A percentile compares a stretch with the other conserved stretches of the same genome.
These are phyloP conservation scores for Macrolepiota albuminosa DNA, from an alignment of 768 basidiomycete species.

Conservation along the genomic window DNA sequence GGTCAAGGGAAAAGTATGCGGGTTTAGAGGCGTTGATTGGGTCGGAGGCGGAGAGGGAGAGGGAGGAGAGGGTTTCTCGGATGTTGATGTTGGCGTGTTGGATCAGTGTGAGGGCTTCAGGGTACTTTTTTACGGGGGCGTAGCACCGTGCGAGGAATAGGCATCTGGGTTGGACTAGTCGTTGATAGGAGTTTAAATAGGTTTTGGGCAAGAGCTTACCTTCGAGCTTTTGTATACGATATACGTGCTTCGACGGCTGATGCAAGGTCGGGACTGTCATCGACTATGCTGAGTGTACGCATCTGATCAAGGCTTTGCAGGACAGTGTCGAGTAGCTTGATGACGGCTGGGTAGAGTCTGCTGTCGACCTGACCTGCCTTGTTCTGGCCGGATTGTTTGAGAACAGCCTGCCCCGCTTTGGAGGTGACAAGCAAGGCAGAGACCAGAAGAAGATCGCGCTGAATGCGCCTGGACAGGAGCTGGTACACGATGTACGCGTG, in stretches of 20 bases:
- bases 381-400: conserved; percentile 25
- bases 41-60: conserved; percentile 45
- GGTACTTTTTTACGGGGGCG: conserved; percentile 60
- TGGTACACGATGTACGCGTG: conserved; percentile 87
- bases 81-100: conserved; percentile 70
- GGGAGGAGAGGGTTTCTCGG: conserved; percentile 60
- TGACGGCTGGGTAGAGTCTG: conserved; percentile 78
- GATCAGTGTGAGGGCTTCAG: conserved; percentile 65
- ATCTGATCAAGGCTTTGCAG: conserved; percentile 84
- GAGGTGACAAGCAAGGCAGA: conserved; percentile 52
- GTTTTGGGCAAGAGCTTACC: conserved; percentile 36
- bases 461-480: conserved; percentile 80
- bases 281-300: conserved; percentile 77
- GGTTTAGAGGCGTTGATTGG: conserved; percentile 37
- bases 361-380: conserved; percentile 51
- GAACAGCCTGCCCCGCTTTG: conserved; percentile 15
- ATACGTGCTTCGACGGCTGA: conserved; percentile 73
- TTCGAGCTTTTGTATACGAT: conserved; percentile 68
- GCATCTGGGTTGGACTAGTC: conserved; percentile 39
- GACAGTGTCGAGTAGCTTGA: conserved; percentile 84
- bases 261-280: conserved; percentile 81
- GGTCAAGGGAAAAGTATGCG: conserved; percentile 51
- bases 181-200: background rate
- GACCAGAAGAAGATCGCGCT: conserved; percentile 82
- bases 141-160: conserved; percentile 77